Evolutionary conservation across 73 alveolate species (phyloP).

Genomic region (Tetrahymena borealis): DNA sequence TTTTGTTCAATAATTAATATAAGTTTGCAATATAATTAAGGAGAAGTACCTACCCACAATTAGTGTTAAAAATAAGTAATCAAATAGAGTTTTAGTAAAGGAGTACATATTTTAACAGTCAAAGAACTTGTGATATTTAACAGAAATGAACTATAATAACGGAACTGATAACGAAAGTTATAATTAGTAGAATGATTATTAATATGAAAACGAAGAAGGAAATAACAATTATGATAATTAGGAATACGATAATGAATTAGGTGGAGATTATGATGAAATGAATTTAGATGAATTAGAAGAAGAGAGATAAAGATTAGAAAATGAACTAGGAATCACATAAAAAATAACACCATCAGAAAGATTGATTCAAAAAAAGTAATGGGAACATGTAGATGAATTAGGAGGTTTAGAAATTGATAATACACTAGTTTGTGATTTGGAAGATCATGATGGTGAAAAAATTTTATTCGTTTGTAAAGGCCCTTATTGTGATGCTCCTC

Average conservation of each 20-base stretch:
- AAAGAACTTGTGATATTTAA: too few species aligned
- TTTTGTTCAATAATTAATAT: too few species aligned
- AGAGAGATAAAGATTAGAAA: neutral
- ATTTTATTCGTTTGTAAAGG: neutral
- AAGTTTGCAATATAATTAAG: too few species aligned
- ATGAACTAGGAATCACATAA: neutral
- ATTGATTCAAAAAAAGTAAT: neutral
- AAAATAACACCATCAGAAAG: neutral
- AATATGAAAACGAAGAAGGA: neutral
- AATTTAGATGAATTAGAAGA: neutral
- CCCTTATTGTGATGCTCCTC: neutral
- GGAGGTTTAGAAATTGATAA: neutral
- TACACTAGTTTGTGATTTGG: neutral
- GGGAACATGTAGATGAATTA: neutral
- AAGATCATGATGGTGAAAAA: neutral
- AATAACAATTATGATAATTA: neutral
- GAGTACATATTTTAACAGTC: too few species aligned
- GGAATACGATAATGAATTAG: too few species aligned
- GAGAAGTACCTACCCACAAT: too few species aligned
- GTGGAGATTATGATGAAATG: neutral
- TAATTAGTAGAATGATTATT: neutral
- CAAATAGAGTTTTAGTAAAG: too few species aligned
- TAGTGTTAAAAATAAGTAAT: too few species aligned
- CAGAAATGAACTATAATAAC: too few species aligned
- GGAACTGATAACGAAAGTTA: neutral